Evolutionary conservation across 2,329 filamentous ascomycete genomes (phyloP).

Genomic region (Neocucurbitaria cava): DNA sequence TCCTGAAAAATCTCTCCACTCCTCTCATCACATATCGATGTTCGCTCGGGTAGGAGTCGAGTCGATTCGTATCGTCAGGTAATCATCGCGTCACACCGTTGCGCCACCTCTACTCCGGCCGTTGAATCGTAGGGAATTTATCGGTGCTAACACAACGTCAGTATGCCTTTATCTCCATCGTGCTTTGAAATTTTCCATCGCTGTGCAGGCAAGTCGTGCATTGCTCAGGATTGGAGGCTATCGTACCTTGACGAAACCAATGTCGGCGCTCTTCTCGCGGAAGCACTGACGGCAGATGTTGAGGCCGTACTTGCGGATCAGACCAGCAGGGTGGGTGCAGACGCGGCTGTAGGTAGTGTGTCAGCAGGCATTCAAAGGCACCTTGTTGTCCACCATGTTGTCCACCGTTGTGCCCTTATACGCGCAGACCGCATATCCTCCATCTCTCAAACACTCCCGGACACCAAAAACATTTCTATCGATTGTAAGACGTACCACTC

Average conservation of each 20-base stretch:
- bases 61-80: slow-evolving; percentile 33
- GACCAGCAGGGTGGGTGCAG: slow-evolving; percentile 95
- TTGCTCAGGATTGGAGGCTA: background rate
- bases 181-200: no score
- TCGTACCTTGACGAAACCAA: slow-evolving; percentile 72
- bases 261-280: slow-evolving; percentile 71
- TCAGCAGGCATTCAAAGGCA: slow-evolving; percentile 32
- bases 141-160: slow-evolving; percentile 41
- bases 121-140: slow-evolving; percentile 35
- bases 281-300: slow-evolving; percentile 80
- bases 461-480: background rate
- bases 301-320: slow-evolving; percentile 99
- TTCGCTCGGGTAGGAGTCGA: slow-evolving; percentile 16
- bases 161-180: background rate
- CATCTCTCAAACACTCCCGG: background rate
- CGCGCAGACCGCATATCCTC: background rate
- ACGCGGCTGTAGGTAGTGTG: slow-evolving; percentile 66
- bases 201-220: background rate
- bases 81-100: slow-evolving; percentile 38
- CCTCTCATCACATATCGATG: slow-evolving; percentile 15
- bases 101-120: slow-evolving; percentile 38
- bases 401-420: background rate
- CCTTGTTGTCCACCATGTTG: slow-evolving; percentile 3
- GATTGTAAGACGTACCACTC: slow-evolving; percentile 73
- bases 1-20: slow-evolving; percentile 7